These are phyloP conservation scores for Stenogyne calaminthoides DNA, from an alignment of 305 asterid genomes.

Conservation along the genomic window DNA sequence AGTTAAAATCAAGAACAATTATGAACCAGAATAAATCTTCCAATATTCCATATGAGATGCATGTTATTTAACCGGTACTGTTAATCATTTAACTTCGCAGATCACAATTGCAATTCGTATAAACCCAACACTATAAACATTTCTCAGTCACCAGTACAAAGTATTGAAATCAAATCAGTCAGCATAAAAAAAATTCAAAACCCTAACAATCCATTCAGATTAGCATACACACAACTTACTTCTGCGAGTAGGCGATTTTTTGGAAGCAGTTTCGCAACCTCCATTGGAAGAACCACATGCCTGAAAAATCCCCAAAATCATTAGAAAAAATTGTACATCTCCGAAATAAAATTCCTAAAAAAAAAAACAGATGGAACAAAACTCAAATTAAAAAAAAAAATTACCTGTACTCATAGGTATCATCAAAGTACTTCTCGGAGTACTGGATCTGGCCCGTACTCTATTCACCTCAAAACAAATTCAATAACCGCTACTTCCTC, in stretches of 20 bases:
- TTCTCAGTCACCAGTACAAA: background rate
- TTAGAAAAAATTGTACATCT: background rate
- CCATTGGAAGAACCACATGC: slow-evolving; percentile 90
- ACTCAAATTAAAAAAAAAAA: slow-evolving; percentile 10
- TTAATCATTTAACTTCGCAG: background rate
- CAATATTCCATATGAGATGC: background rate
- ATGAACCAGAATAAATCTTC: background rate
- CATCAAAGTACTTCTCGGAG: slow-evolving; percentile 88
- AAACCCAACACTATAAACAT: background rate
- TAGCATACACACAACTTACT: slow-evolving; percentile 37
- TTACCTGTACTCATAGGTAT: slow-evolving; percentile 82
- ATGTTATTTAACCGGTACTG: background rate
- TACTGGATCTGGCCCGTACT: slow-evolving; percentile 90
- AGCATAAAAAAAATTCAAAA: background rate
- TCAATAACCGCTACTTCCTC: background rate
- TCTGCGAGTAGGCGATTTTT: slow-evolving; percentile 91
- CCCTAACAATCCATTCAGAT: background rate
- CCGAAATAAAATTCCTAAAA: too few relatives aligned
- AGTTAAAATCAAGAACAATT: background rate
- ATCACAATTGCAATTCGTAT: background rate
- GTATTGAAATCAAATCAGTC: background rate
- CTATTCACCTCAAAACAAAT: slow-evolving; percentile 24
- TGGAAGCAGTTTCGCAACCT: slow-evolving; percentile 84
- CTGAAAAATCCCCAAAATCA: slow-evolving; percentile 34
- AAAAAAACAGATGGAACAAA: background rate